Base-by-base conservation (phyloP, 495 filamentous ascomycete species). In the Penicillium longicatenatum region DNA sequence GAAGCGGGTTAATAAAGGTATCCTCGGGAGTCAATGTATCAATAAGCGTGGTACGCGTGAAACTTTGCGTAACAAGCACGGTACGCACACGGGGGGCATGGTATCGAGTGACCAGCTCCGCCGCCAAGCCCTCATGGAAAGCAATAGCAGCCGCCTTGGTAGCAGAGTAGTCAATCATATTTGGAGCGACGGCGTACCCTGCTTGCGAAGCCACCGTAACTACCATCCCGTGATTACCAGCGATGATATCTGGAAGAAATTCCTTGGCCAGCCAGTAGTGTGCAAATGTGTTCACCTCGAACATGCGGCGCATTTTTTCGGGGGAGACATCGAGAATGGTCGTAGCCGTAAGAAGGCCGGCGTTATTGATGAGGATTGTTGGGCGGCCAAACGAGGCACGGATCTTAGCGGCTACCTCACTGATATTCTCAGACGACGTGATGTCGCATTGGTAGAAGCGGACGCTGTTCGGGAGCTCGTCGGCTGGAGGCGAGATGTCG, bases 331-430 rank as follows among this genome's bases (percentile, higher is more conserved):
- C 73, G 24, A 90, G 80, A 54, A 92, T 79, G 20, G 80, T 79
- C 22, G 82, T 79, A 35, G 83, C 85, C n/a, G 77, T 78, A 20
- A 78, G 80, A 29, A 89, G 76, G 50, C 88, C 89, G 2, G 89
- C 89, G 66, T 91, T 92, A 77, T 90, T 89, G 73, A 92, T 86
- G 0, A 92, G 73, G 56, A 91, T 74, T 2, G 86, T 90, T 0
- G 89, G 89, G 6, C 78, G 58, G 58, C 89, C 89, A 55, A 88
- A 71, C 5, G 77, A 68, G 19, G 68, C 65, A 49, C 82, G 81
- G 70, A 90, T 79, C 26, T 74, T 44, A 16, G 62, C 39, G 1
- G 81, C 84, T 8, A 73, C 75, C 7, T 69, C 59, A 6, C 78
- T 63, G 61, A 90, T 75, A 12, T 69, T 73, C 6, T 67, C 49